phyloP scores from a whole-genome alignment of 2,329 filamentous ascomycete genomes.

The Scedosporium minutisporum region DNA sequence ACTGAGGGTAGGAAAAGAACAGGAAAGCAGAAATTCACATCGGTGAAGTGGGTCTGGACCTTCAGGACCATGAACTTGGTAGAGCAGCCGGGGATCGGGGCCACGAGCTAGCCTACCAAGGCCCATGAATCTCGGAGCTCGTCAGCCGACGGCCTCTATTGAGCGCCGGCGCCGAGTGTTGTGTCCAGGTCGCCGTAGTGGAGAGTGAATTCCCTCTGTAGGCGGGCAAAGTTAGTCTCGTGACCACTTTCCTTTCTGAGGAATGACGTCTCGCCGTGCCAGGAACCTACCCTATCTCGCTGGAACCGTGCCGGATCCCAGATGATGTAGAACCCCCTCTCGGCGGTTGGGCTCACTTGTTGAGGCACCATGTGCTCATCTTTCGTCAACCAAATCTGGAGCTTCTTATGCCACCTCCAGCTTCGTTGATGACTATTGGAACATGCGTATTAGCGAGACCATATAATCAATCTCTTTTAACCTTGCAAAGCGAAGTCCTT shows the following conservation, averaged over 20 bases:
- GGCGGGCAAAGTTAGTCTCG: conserved; percentile 11
- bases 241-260: background rate
- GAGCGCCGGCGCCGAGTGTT: conserved; percentile 1
- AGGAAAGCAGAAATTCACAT: background rate
- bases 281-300: conserved; percentile 47
- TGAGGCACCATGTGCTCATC: conserved; percentile 57
- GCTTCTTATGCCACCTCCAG: conserved; percentile 61
- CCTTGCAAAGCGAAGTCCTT: conserved; percentile 17
- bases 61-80: background rate
- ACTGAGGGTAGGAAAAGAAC: background rate
- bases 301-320: conserved; percentile 55
- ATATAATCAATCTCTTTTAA: background rate
- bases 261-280: background rate
- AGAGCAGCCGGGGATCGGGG: background rate
- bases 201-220: conserved; percentile 49
- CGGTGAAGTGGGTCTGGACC: background rate
- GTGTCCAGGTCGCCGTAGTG: conserved; percentile 54
- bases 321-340: conserved; percentile 57
- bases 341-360: conserved; percentile 45
- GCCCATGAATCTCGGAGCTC: background rate
- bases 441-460: conserved; percentile 5
- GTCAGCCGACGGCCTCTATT: background rate
- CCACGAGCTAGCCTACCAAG: background rate
- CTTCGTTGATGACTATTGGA: conserved; percentile 46
- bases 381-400: conserved; percentile 58